Evolutionary conservation across 2,329 filamentous ascomycete species (phyloP).

Genomic region (Hypomyces perniciosus): DNA sequence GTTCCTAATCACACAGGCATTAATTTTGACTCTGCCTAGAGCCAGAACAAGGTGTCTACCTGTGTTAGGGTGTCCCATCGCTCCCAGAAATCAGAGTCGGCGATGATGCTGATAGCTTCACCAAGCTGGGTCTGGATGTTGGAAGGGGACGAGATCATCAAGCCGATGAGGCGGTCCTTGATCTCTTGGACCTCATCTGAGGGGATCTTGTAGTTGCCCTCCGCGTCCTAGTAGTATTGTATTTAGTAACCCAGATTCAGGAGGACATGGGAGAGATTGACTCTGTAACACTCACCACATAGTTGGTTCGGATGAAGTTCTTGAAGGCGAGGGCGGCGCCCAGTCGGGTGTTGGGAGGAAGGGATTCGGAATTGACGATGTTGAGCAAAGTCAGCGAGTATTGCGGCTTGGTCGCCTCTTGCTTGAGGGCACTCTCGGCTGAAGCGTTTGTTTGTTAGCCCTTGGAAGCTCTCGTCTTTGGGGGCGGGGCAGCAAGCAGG

Average conservation of each 20-base stretch:
- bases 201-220: constrained; percentile 86
- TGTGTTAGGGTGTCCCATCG: constrained; percentile 93
- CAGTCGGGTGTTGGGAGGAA: constrained; percentile 73
- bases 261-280: neutral
- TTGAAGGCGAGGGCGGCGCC: constrained; percentile 93
- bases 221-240: constrained; percentile 60
- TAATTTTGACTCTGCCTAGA: neutral
- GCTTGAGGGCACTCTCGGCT: constrained; percentile 78
- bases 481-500: constrained; percentile 3
- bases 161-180: constrained; percentile 88
- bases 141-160: constrained; percentile 89
- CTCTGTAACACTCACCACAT: constrained; percentile 55
- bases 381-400: constrained; percentile 87
- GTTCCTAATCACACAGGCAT: constrained; percentile 50
- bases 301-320: constrained; percentile 93
- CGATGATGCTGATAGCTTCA: constrained; percentile 94
- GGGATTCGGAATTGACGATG: constrained; percentile 72
- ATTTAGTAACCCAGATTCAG: neutral
- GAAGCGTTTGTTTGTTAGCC: constrained; percentile 33
- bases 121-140: constrained; percentile 90
- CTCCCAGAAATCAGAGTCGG: constrained; percentile 95
- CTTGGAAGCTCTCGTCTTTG: constrained; percentile 14
- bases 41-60: constrained; percentile 35
- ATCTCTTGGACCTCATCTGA: constrained; percentile 78
- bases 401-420: constrained; percentile 73